These are phyloP conservation scores for Dothidotthia symphoricarpi DNA, from an alignment of 2,329 filamentous ascomycete genomes.

Conservation along the genomic window DNA sequence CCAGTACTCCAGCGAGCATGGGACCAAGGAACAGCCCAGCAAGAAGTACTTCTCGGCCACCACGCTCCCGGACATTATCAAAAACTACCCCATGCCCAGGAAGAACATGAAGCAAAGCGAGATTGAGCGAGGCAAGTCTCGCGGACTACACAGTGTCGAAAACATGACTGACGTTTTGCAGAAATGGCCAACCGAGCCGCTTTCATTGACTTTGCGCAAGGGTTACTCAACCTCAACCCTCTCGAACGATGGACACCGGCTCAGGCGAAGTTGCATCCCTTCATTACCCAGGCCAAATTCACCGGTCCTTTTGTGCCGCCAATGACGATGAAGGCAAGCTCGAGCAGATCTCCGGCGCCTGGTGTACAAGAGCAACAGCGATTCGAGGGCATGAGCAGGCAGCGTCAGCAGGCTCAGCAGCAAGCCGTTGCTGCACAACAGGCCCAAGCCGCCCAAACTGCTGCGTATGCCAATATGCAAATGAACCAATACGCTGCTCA, in stretches of 20 bases:
- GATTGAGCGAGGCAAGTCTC: slow-evolving; percentile 79
- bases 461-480: slow-evolving; percentile 64
- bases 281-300: slow-evolving; percentile 97
- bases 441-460: slow-evolving; percentile 58
- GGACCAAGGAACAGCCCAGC: slow-evolving; percentile 96
- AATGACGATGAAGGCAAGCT: slow-evolving; percentile 90
- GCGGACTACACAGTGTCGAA: not conserved
- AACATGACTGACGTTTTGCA: slow-evolving; percentile 43
- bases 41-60: slow-evolving; percentile 99
- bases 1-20: slow-evolving; percentile 92
- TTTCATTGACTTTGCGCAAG: slow-evolving; percentile 97
- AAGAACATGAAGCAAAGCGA: slow-evolving; percentile 99
- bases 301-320: slow-evolving; percentile 94
- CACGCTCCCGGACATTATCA: slow-evolving; percentile 93
- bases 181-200: slow-evolving; percentile 98
- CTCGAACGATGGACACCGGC: slow-evolving; percentile 97
- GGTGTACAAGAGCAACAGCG: slow-evolving; percentile 95
- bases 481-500: slow-evolving; percentile 54
- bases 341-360: slow-evolving; percentile 82
- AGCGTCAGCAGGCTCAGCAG: slow-evolving; percentile 62
- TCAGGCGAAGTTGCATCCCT: slow-evolving; percentile 94
- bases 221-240: slow-evolving; percentile 89
- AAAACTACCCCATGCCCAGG: slow-evolving; percentile 94
- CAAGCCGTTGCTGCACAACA: slow-evolving; percentile 57
- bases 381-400: slow-evolving; percentile 89